Percentiles rank a stretch among this genome's conserved stretches.
These are phyloP conservation scores for Eucalyptus curtisii DNA, from an alignment of 345 rosid genomes.

Conservation along the genomic window DNA sequence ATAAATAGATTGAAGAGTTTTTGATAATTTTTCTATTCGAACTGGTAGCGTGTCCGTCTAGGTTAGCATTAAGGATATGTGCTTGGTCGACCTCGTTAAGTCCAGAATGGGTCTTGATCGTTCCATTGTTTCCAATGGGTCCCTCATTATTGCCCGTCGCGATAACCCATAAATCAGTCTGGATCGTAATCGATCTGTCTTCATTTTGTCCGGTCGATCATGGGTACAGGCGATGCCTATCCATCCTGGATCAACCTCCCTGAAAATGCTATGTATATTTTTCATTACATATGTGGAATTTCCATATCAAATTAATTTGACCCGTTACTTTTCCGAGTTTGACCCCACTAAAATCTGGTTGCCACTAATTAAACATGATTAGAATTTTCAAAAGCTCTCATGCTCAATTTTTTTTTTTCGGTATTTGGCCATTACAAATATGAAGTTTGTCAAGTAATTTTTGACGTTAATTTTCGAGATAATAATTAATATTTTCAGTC, in stretches of 20 bases:
- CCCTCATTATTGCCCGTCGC: not conserved
- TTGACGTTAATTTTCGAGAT: not conserved
- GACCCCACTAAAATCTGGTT: no score
- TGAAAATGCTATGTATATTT: not conserved
- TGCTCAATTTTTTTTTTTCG: no score
- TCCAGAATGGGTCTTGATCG: not conserved
- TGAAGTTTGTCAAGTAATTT: not conserved
- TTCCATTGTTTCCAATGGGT: not conserved
- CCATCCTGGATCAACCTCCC: not conserved
- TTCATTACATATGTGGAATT: not conserved
- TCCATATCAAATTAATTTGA: not conserved
- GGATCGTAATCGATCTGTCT: not conserved
- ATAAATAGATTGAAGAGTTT: not conserved
- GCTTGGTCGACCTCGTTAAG: not conserved
- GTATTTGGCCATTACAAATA: not conserved
- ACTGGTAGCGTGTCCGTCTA: not conserved
- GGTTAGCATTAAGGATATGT: not conserved
- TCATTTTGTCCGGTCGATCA: not conserved
- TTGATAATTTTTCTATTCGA: not conserved
- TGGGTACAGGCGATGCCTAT: not conserved
- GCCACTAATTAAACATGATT: not conserved
- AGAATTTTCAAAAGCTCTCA: not conserved
- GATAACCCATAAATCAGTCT: not conserved
- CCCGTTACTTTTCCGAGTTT: not conserved
- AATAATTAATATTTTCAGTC: not conserved